These are phyloP conservation scores for Penicillium capsulatum DNA, from an alignment of 2,329 filamentous ascomycete genomes.

Conservation along the genomic window DNA sequence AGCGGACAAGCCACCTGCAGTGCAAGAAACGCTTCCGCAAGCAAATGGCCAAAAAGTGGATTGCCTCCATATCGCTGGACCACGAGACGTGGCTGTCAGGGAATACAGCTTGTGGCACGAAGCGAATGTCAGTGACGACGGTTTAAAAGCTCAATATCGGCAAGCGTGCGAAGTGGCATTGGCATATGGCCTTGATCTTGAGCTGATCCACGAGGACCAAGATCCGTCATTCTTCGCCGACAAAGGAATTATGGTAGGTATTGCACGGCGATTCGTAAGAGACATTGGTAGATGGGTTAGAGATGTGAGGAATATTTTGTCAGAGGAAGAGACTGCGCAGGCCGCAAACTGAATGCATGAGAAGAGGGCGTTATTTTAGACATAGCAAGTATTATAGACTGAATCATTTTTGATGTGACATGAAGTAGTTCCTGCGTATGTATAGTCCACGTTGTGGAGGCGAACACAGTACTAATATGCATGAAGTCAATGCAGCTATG, in stretches of 20 bases:
- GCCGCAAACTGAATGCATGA: too few species aligned
- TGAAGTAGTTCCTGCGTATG: too few species aligned
- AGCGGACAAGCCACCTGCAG: background rate
- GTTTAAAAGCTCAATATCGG: slow-evolving; percentile 12
- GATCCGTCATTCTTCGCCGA: slow-evolving; percentile 7
- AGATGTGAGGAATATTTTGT: slow-evolving; percentile 1
- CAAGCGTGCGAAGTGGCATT: slow-evolving; percentile 11
- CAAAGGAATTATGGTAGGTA: slow-evolving; percentile 8
- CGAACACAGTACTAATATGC: too few species aligned
- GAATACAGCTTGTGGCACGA: slow-evolving; percentile 9
- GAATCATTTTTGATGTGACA: too few species aligned
- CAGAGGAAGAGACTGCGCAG: background rate
- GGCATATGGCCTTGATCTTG: slow-evolving; percentile 10
- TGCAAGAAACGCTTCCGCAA: background rate
- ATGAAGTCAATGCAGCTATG: too few species aligned
- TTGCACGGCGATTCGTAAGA: slow-evolving; percentile 11
- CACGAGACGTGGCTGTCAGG: slow-evolving; percentile 6
- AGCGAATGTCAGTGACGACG: slow-evolving; percentile 6
- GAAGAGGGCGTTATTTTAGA: too few species aligned
- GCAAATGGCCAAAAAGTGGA: background rate
- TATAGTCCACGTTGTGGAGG: too few species aligned
- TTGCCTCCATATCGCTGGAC: slow-evolving; percentile 7
- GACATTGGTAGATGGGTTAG: slow-evolving; percentile 11
- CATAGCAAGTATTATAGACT: too few species aligned
- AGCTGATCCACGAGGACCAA: slow-evolving; percentile 11